A percentile compares a stretch with the other conserved stretches of the same genome.
These are phyloP conservation scores for Excoecaria cochinchinensis DNA, from an alignment of 345 rosid genomes.

Conservation along the genomic window DNA sequence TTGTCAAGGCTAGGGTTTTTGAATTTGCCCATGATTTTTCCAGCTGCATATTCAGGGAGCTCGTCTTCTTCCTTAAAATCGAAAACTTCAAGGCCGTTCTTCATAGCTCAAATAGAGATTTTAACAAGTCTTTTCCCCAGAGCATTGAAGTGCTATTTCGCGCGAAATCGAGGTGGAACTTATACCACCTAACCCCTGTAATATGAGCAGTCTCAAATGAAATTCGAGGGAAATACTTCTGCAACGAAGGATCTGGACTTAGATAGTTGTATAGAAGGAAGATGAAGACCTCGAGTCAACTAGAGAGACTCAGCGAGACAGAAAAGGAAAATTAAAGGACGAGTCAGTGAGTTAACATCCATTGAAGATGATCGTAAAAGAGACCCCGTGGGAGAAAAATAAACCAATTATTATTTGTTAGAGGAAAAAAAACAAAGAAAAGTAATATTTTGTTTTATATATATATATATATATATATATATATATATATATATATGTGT, in stretches of 20 bases:
- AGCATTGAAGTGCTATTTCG: not conserved
- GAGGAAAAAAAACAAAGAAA: no score
- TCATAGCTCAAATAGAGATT: slow-evolving; percentile 37
- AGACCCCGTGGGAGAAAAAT: not conserved
- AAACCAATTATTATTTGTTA: no score
- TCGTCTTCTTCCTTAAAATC: slow-evolving; percentile 79
- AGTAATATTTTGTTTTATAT: no score
- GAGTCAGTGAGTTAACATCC: slow-evolving; percentile 16
- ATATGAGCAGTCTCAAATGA: not conserved
- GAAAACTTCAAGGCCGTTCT: slow-evolving; percentile 48
- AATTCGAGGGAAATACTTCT: not conserved
- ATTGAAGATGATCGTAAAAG: not conserved
- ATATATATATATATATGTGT: no score
- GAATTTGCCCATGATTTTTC: slow-evolving; percentile 45
- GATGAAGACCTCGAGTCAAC: slow-evolving; percentile 6
- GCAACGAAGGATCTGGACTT: not conserved
- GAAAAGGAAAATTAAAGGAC: not conserved
- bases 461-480: no score
- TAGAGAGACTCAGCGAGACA: slow-evolving; percentile 16
- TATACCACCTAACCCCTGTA: not conserved
- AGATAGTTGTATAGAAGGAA: not conserved
- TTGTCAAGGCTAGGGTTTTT: slow-evolving; percentile 57
- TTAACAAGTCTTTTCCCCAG: not conserved
- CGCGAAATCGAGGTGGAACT: not conserved
- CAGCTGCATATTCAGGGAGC: slow-evolving; percentile 46